Evolutionary conservation across 1,284 basidiomycete genomes (phyloP).

Genomic region (Sanguinoderma infundibulare): DNA sequence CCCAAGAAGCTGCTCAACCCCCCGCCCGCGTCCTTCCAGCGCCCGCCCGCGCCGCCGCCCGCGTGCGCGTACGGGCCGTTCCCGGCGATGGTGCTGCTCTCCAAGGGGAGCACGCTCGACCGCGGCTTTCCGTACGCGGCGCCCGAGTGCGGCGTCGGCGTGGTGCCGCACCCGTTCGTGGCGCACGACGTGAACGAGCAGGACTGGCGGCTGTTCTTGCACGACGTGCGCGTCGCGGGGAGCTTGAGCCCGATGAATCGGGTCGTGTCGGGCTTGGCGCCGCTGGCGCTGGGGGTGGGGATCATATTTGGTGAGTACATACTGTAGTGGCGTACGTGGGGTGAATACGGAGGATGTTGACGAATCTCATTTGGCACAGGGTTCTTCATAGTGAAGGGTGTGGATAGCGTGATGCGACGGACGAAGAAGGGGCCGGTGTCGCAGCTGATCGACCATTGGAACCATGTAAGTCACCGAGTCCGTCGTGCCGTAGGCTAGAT

Average conservation of each 20-base stretch:
- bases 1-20: slow-evolving; percentile 20
- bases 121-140: slow-evolving; percentile 23
- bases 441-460: slow-evolving; percentile 28
- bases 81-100: slow-evolving; percentile 20
- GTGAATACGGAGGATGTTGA: too few species aligned
- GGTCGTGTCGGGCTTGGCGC: slow-evolving; percentile 19
- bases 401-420: slow-evolving; percentile 14
- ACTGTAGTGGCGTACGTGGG: not conserved
- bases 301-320: slow-evolving; percentile 9
- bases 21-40: slow-evolving; percentile 26
- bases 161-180: slow-evolving; percentile 42
- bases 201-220: slow-evolving; percentile 41
- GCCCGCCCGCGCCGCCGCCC: slow-evolving; percentile 15
- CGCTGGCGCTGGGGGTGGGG: slow-evolving; percentile 16
- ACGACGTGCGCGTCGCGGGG: slow-evolving; percentile 25
- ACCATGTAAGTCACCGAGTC: slow-evolving; percentile 17
- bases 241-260: slow-evolving; percentile 17
- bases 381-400: slow-evolving; percentile 12
- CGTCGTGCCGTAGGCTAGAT: not conserved
- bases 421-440: slow-evolving; percentile 18
- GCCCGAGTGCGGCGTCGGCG: slow-evolving; percentile 10
- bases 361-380: not conserved
- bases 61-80: slow-evolving; percentile 26
- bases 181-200: slow-evolving; percentile 43
- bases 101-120: slow-evolving; percentile 19